A percentile compares a stretch with the other conserved stretches of the same genome.
These are phyloP conservation scores for Aspergillus flavus DNA, from an alignment of 2,329 filamentous ascomycete genomes.

Conservation along the genomic window DNA sequence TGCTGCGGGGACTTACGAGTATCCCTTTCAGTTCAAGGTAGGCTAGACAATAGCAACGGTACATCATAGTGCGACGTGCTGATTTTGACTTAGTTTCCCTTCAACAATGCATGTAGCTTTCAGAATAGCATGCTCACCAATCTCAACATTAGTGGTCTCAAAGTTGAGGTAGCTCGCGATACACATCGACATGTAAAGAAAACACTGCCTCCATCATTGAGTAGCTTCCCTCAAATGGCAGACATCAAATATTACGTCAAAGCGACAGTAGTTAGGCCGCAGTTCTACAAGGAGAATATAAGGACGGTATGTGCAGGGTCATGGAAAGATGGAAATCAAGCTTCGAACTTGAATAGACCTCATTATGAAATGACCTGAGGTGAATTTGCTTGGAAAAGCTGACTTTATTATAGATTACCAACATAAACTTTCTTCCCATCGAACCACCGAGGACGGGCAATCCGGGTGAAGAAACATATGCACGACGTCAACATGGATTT, in stretches of 20 bases:
- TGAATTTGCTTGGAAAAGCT: neutral
- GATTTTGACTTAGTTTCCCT: conserved; percentile 43
- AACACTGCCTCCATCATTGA: conserved; percentile 85
- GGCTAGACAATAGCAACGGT: neutral
- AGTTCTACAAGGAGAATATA: conserved; percentile 88
- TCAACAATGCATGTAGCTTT: conserved; percentile 52
- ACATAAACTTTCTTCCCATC: conserved; percentile 88
- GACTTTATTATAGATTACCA: conserved; percentile 40
- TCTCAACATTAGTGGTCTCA: conserved; percentile 48
- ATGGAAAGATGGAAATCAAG: neutral
- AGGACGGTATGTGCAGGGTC: conserved; percentile 48
- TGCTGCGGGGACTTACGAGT: conserved; percentile 49
- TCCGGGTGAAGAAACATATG: conserved; percentile 78
- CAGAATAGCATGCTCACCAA: conserved; percentile 50
- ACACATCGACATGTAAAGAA: conserved; percentile 71
- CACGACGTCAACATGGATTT: conserved; percentile 70
- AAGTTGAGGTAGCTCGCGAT: conserved; percentile 49
- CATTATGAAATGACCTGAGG: neutral
- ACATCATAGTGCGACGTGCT: neutral
- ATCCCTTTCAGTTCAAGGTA: conserved; percentile 55
- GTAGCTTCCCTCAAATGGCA: conserved; percentile 81
- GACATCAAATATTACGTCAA: conserved; percentile 96
- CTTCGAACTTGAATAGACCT: neutral
- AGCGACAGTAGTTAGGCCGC: conserved; percentile 86
- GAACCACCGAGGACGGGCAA: conserved; percentile 75